Conservation (phyloP, 768 basidiomycete genomes). For the Tylopilus vinaceipallidus region DNA sequence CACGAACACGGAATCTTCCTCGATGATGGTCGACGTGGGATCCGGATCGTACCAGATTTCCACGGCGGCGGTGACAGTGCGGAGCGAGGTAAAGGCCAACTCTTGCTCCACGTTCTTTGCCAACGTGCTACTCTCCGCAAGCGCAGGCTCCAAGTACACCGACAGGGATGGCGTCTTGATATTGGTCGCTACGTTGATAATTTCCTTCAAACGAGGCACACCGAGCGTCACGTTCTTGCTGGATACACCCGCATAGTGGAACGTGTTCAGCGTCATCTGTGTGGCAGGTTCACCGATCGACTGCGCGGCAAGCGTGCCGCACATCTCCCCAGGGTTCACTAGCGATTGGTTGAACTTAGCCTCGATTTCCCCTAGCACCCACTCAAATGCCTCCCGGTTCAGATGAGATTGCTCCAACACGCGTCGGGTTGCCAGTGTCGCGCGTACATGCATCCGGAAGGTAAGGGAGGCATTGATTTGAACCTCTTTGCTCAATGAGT, state of each 20-base stretch:
- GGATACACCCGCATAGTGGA: constrained; percentile 99
- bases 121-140: constrained; percentile 54
- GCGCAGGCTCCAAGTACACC: constrained; percentile 79
- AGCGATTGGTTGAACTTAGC: constrained; percentile 93
- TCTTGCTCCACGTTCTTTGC: constrained; percentile 93
- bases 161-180: constrained; percentile 98
- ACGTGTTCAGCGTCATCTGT: constrained; percentile 99
- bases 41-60: constrained; percentile 99
- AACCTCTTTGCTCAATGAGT: constrained; percentile 68
- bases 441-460: constrained; percentile 91
- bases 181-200: constrained; percentile 97
- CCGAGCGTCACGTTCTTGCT: constrained; percentile 99
- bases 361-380: constrained; percentile 95
- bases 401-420: constrained; percentile 88
- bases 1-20: constrained; percentile 93
- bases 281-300: constrained; percentile 99
- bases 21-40: constrained; percentile 88
- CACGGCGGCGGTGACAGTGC: constrained; percentile 91
- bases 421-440: constrained; percentile 81
- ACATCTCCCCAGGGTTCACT: constrained; percentile 97
- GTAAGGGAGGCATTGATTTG: constrained; percentile 88
- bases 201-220: constrained; percentile 98
- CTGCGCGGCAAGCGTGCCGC: constrained; percentile 95
- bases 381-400: constrained; percentile 92
- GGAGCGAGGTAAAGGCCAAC: constrained; percentile 88